Evolutionary conservation across 345 rosid species (phyloP).

Genomic region (Populus davidiana): DNA sequence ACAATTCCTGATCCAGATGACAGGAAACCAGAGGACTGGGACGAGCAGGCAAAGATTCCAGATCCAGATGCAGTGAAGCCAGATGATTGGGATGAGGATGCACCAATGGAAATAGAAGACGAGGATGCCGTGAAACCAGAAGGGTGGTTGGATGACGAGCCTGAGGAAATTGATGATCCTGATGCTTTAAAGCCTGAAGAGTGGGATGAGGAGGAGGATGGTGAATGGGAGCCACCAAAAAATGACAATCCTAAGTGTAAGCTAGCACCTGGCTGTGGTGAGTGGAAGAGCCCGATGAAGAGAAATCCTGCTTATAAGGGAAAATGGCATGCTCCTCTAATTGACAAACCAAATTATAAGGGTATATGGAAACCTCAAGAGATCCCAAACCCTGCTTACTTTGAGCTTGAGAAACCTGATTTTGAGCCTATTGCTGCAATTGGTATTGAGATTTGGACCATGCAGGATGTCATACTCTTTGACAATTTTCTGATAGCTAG

Average conservation of each 20-base stretch:
- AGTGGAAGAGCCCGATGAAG: slow-evolving; percentile 81
- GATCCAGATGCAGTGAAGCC: slow-evolving; percentile 72
- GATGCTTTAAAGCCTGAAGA: slow-evolving; percentile 88
- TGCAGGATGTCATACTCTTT: slow-evolving; percentile 82
- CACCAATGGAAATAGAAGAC: slow-evolving; percentile 84
- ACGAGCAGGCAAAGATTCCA: slow-evolving; percentile 71
- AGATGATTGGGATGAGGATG: slow-evolving; percentile 88
- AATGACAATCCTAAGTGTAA: slow-evolving; percentile 76
- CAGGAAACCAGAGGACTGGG: slow-evolving; percentile 87
- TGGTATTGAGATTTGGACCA: slow-evolving; percentile 90
- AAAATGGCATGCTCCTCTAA: slow-evolving; percentile 69
- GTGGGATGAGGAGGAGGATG: slow-evolving; percentile 94
- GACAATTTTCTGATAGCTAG: slow-evolving; percentile 69
- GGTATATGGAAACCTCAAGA: slow-evolving; percentile 83
- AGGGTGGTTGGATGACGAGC: slow-evolving; percentile 88
- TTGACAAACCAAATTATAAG: slow-evolving; percentile 78
- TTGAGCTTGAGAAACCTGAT: slow-evolving; percentile 66
- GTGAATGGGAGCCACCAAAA: slow-evolving; percentile 87
- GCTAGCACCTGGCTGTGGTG: slow-evolving; percentile 75
- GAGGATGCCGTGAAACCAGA: slow-evolving; percentile 81
- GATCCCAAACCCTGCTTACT: slow-evolving; percentile 71
- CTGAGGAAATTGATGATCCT: slow-evolving; percentile 83
- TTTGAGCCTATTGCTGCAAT: slow-evolving; percentile 75
- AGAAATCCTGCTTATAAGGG: slow-evolving; percentile 81
- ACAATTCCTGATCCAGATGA: slow-evolving; percentile 88